phyloP scores from a whole-genome alignment of 306 rosid species.

The Vicia sativa region DNA sequence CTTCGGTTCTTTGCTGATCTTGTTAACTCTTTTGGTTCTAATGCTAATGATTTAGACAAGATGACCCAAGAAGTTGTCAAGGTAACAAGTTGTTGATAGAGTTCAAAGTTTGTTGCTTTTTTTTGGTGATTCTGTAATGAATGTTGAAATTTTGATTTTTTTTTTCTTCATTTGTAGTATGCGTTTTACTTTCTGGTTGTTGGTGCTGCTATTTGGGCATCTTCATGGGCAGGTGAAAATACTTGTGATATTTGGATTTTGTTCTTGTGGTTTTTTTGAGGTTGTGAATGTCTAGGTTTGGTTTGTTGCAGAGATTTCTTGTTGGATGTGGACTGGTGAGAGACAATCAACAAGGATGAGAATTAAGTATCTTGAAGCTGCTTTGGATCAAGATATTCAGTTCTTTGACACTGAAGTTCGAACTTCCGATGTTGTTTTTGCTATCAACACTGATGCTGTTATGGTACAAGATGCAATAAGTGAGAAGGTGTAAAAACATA shows the following conservation, averaged over 20 bases:
- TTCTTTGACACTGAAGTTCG: slow-evolving; percentile 91
- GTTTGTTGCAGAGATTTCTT: slow-evolving; percentile 78
- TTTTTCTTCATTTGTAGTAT: slow-evolving; percentile 57
- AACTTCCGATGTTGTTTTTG: slow-evolving; percentile 91
- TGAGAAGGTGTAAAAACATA: slow-evolving; percentile 64
- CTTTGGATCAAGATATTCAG: slow-evolving; percentile 86
- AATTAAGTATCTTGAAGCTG: slow-evolving; percentile 88
- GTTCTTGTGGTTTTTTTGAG: neutral
- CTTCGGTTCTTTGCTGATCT: slow-evolving; percentile 98
- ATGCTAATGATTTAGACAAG: slow-evolving; percentile 75
- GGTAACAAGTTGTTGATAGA: slow-evolving; percentile 39
- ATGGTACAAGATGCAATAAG: slow-evolving; percentile 98
- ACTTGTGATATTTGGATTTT: neutral
- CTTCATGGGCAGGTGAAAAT: slow-evolving; percentile 89
- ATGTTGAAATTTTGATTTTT: neutral
- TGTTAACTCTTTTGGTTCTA: slow-evolving; percentile 91
- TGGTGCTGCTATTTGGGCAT: slow-evolving; percentile 99
- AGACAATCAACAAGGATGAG: slow-evolving; percentile 96
- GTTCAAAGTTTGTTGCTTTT: neutral
- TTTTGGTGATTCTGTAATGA: neutral
- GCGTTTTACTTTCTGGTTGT: slow-evolving; percentile 95
- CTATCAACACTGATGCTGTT: slow-evolving; percentile 89
- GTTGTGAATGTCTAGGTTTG: slow-evolving; percentile 19
- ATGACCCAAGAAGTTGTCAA: slow-evolving; percentile 92
- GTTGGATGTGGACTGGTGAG: slow-evolving; percentile 99